Percentiles rank a stretch among this genome's conserved stretches.
Evolutionary conservation across 2,329 filamentous ascomycete species (phyloP).

Genomic region (Lachnellula arida): DNA sequence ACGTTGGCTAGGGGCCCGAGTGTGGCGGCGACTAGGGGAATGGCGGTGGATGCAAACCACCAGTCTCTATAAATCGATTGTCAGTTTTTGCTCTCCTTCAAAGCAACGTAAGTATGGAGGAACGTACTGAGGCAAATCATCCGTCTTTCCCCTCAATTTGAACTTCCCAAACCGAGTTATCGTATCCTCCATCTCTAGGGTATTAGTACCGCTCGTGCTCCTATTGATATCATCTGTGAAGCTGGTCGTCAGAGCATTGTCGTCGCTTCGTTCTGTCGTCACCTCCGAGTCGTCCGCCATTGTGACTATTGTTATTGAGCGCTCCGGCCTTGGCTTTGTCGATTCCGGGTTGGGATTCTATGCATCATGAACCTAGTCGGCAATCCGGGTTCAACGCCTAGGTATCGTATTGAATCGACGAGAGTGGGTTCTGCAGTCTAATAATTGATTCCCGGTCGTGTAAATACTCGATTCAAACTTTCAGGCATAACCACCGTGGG

Average conservation of each 20-base stretch:
- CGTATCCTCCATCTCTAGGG: conserved; percentile 2
- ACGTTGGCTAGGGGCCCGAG: conserved; percentile 69
- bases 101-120: neutral
- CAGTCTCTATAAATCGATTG: conserved; percentile 27
- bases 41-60: conserved; percentile 39
- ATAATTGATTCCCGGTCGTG: neutral
- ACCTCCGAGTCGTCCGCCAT: conserved; percentile 4
- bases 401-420: neutral
- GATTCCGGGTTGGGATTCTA: neutral
- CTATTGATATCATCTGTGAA: neutral
- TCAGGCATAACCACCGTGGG: neutral
- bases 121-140: conserved; percentile 32
- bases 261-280: neutral
- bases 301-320: neutral
- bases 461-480: too few relatives aligned
- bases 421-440: neutral
- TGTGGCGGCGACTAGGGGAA: conserved; percentile 61
- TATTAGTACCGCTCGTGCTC: neutral
- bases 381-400: neutral
- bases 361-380: neutral
- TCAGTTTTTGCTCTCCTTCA: neutral
- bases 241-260: neutral
- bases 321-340: neutral
- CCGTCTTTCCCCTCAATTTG: conserved; percentile 31
- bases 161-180: conserved; percentile 27